phyloP scores from a whole-genome alignment of 208 protist species.

The Acanthamoeba royreba region DNA sequence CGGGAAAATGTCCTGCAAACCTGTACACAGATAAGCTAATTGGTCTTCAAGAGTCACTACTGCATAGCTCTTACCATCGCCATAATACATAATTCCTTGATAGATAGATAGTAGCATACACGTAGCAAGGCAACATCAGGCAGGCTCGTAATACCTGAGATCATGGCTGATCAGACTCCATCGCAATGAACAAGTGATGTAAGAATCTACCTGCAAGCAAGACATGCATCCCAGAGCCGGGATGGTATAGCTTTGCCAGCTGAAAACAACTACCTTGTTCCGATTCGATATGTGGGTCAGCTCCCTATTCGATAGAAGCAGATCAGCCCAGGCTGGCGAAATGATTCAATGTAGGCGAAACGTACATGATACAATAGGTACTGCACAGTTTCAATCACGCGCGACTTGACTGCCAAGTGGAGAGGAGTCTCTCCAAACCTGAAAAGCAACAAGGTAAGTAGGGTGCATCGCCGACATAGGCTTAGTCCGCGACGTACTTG shows the following conservation, averaged over 20 bases:
- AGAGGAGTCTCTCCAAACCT: conserved; percentile 37
- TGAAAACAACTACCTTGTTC: neutral
- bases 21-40: no score
- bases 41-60: neutral
- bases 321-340: neutral
- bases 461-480: neutral
- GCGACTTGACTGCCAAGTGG: neutral
- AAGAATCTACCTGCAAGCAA: neutral
- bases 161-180: neutral
- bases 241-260: neutral
- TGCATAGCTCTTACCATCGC: neutral
- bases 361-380: neutral
- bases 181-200: neutral
- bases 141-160: neutral
- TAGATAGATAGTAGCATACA: neutral
- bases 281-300: neutral
- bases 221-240: neutral
- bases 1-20: neutral
- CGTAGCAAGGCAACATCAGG: neutral
- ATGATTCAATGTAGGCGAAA: neutral
- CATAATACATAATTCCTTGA: neutral
- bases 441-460: neutral
- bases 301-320: neutral
- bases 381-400: neutral
- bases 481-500: neutral